Conservation (phyloP, 345 rosid species). For the Populus pruinosa region DNA sequence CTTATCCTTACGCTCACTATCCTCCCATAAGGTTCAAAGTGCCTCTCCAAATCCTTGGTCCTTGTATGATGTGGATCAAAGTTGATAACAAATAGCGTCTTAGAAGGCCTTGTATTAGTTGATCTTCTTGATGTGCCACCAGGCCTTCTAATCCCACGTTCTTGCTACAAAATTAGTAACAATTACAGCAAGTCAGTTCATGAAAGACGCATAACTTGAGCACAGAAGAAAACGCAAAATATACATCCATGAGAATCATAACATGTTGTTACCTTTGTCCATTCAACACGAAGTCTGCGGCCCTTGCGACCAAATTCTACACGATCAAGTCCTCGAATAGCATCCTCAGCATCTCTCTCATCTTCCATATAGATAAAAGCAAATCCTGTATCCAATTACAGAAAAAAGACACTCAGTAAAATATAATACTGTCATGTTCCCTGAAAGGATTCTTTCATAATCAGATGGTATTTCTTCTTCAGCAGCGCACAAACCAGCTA, state of each 20-base stretch:
- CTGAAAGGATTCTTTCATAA: conserved; percentile 35
- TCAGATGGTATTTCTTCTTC: conserved; percentile 23
- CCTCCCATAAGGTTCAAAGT: conserved; percentile 90
- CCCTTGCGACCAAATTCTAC: conserved; percentile 85
- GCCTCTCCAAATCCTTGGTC: conserved; percentile 87
- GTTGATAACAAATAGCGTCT: conserved; percentile 90
- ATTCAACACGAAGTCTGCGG: conserved; percentile 91
- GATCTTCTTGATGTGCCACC: conserved; percentile 66
- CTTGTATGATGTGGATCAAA: conserved; percentile 82
- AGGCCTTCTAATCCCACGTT: conserved; percentile 63
- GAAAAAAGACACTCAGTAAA: background rate
- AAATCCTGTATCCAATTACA: conserved; percentile 50
- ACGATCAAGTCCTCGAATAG: conserved; percentile 86
- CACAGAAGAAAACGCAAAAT: background rate
- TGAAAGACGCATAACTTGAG: background rate
- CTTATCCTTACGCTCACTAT: conserved; percentile 84
- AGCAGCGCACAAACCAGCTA: conserved; percentile 26
- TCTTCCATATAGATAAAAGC: conserved; percentile 96
- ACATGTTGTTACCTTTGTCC: conserved; percentile 73
- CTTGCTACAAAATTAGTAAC: conserved; percentile 48
- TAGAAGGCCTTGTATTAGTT: conserved; percentile 64
- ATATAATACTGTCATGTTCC: conserved; percentile 3
- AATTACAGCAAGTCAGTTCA: background rate
- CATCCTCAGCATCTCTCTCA: conserved; percentile 96
- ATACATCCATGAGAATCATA: background rate